Evolutionary conservation across 441 rosid genomes (phyloP), one percentile per base, ranked within the genome.

Genomic region (Sinapis alba): DNA sequence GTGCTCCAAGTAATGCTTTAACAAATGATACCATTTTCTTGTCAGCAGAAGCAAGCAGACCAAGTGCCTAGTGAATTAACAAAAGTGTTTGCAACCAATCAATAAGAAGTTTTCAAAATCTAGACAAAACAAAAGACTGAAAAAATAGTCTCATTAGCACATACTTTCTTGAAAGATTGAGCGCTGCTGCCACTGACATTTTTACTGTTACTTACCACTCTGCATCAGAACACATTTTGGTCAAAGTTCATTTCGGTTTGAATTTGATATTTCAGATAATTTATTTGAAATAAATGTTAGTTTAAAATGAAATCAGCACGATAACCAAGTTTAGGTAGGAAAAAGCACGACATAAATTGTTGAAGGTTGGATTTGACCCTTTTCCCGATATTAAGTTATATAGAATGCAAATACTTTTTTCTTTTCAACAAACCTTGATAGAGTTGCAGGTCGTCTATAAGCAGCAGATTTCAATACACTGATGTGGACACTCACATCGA

Each of bases 401-500:
- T 8, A 18, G 6, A 51, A 51, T 74, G 32, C 58, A 69, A 63
- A 79, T 4, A 6, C 50, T 50, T n/a, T 15, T 36, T 51, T 9
- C 2, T 16, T 7, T 75, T 71, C 27, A 80, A 83, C 90, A 83
- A 81, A 93, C 99, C 94, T 90, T 80, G 83, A 75, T 75, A 81
- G 85, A 85, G 79, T 79, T 74, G 68, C 58, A 74, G 78, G 78
- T 58, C 81, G 76, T 59, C 71, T 73, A 79, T 66, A 75, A 67
- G 90, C 83, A 72, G 84, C 86, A 62, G 96, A 80, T 82, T 87
- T 89, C 73, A 89, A 76, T 36, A 92, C 84, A 83, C 86, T 80
- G 74, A 87, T 82, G 65, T 96, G 99, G 70, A 96, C 87, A 67
- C 87, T 90, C 62, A 86, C 89, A 82, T 96, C 98, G 16, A 96